These are phyloP conservation scores for Eragrostis nindensis DNA, from an alignment of 176 grass and related monocot species.

Conservation along the genomic window DNA sequence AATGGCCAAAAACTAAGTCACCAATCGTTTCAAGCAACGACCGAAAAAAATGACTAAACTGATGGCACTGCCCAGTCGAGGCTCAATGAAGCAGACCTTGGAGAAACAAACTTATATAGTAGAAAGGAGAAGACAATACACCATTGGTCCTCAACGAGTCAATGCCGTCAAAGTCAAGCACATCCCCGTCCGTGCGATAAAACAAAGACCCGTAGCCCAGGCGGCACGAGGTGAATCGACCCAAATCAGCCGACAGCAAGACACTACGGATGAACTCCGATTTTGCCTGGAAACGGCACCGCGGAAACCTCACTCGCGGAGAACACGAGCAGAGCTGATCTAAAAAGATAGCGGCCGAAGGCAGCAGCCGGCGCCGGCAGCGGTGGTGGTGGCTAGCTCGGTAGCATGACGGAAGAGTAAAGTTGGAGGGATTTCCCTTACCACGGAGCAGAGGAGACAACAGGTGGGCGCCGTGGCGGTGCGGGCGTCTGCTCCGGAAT, in stretches of 20 bases:
- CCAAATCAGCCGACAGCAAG: background rate
- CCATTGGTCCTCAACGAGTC: background rate
- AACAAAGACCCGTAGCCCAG: background rate
- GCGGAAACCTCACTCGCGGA: background rate
- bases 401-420: slow-evolving; percentile 12
- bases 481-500: background rate
- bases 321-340: background rate
- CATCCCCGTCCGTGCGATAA: slow-evolving; percentile 15
- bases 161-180: background rate
- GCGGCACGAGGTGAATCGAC: background rate
- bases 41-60: background rate
- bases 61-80: background rate
- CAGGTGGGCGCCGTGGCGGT: background rate
- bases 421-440: slow-evolving; percentile 6
- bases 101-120: background rate
- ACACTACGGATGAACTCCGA: background rate
- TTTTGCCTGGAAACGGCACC: background rate
- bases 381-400: background rate
- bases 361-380: background rate
- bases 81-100: background rate
- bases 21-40: background rate
- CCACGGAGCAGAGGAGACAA: slow-evolving; percentile 1
- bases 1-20: background rate
- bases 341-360: background rate
- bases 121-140: background rate